phyloP scores from a whole-genome alignment of 768 basidiomycete genomes.

The Mycena kentingensis region DNA sequence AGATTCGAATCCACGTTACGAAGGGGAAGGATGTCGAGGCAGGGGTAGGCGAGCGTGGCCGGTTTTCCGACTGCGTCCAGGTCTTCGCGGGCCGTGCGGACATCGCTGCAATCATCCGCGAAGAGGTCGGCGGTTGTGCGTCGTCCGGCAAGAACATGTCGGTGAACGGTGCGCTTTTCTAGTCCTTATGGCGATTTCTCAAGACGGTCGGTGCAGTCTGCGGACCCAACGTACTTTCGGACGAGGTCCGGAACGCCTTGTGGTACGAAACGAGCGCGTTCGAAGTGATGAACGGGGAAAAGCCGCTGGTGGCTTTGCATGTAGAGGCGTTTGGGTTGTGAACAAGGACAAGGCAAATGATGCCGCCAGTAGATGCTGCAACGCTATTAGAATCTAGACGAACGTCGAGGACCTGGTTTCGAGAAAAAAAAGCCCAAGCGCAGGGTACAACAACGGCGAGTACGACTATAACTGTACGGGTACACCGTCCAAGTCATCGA shows the following conservation, averaged over 20 bases:
- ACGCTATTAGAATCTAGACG: too few relatives aligned
- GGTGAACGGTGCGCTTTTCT: slow-evolving; percentile 46
- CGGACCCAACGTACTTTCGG: slow-evolving; percentile 42
- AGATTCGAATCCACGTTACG: slow-evolving; percentile 26
- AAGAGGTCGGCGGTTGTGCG: slow-evolving; percentile 32
- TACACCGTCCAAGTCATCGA: slow-evolving; percentile 51
- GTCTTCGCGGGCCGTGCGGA: slow-evolving; percentile 45
- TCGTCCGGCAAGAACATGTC: slow-evolving; percentile 40
- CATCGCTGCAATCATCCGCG: slow-evolving; percentile 36
- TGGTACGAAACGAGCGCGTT: slow-evolving; percentile 34
- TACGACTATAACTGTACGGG: slow-evolving; percentile 47
- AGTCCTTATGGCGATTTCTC: background rate
- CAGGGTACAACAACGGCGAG: too few relatives aligned
- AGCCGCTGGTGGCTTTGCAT: slow-evolving; percentile 44
- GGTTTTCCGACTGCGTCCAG: slow-evolving; percentile 20
- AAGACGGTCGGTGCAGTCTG: slow-evolving; percentile 41
- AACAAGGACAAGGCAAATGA: too few relatives aligned
- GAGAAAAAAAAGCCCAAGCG: too few relatives aligned
- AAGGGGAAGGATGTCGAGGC: slow-evolving; percentile 18
- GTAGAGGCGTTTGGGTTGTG: slow-evolving; percentile 44
- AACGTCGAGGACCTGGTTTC: too few relatives aligned
- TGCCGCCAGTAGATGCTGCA: too few relatives aligned
- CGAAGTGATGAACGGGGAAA: slow-evolving; percentile 41
- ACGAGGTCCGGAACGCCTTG: slow-evolving; percentile 41
- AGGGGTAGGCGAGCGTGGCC: slow-evolving; percentile 8